Evolutionary conservation across 2,329 filamentous ascomycete species (phyloP).

Genomic region (Epichloe festucae): DNA sequence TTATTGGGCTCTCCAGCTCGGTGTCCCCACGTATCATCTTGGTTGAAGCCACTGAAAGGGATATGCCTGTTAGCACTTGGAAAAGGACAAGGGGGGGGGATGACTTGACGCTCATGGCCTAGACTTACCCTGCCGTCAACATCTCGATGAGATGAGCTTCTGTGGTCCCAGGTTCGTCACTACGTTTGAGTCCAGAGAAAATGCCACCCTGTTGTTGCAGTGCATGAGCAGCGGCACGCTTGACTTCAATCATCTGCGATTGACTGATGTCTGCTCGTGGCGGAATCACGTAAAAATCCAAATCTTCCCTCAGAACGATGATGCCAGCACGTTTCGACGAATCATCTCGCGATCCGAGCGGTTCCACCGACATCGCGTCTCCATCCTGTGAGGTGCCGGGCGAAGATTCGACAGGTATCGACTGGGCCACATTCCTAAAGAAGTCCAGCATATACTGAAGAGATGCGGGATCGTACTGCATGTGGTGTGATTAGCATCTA

Average conservation of each 20-base stretch:
- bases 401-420: constrained; percentile 69
- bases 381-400: constrained; percentile 51
- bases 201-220: constrained; percentile 84
- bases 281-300: constrained; percentile 96
- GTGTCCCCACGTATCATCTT: constrained; percentile 91
- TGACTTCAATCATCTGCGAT: constrained; percentile 88
- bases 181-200: constrained; percentile 88
- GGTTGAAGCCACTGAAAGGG: constrained; percentile 71
- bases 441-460: constrained; percentile 99
- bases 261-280: constrained; percentile 73
- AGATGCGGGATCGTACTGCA: constrained; percentile 87
- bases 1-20: constrained; percentile 97
- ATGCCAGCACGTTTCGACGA: constrained; percentile 89
- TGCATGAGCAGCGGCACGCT: constrained; percentile 79
- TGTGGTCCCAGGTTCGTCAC: constrained; percentile 89
- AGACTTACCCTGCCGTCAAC: constrained; percentile 84
- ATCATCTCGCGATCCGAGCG: constrained; percentile 55
- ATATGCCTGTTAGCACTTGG: background rate
- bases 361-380: constrained; percentile 54
- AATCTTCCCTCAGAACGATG: constrained; percentile 88
- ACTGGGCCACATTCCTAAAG: constrained; percentile 89
- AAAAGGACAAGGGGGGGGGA: background rate
- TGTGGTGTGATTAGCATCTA: background rate
- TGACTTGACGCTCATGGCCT: background rate
- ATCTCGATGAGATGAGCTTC: constrained; percentile 99